These are phyloP conservation scores for Trichoderma koningii DNA, from an alignment of 2,329 filamentous ascomycete genomes.

Conservation along the genomic window DNA sequence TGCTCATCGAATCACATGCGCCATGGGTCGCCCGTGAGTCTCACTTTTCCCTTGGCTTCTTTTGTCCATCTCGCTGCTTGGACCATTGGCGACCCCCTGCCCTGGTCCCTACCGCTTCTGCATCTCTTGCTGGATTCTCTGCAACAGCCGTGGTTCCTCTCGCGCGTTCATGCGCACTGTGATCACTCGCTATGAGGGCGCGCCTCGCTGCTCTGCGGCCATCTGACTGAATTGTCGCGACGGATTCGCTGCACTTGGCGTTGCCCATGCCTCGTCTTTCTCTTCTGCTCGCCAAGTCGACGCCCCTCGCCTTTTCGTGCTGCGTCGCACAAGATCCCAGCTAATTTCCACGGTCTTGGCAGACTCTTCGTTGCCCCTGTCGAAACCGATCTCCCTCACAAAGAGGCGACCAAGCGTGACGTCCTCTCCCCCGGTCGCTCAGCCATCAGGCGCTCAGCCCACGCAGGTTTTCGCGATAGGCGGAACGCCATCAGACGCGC, in stretches of 20 bases:
- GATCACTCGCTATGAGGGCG: background rate
- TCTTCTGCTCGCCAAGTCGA: background rate
- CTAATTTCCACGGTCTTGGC: conserved; percentile 17
- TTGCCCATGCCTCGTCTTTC: background rate
- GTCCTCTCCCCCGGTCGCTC: conserved; percentile 42
- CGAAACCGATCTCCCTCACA: conserved; percentile 47
- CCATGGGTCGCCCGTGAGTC: conserved; percentile 29
- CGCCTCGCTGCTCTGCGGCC: background rate
- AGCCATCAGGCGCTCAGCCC: conserved; percentile 45
- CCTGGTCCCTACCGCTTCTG: background rate
- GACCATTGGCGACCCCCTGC: background rate
- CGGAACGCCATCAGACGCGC: conserved; percentile 33
- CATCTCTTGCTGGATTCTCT: background rate
- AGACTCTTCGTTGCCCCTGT: conserved; percentile 52
- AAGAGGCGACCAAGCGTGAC: conserved; percentile 38
- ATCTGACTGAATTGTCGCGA: background rate
- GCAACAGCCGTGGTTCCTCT: background rate
- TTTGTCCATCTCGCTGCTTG: background rate
- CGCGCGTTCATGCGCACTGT: conserved; percentile 13
- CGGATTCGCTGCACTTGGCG: background rate
- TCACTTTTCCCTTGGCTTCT: background rate
- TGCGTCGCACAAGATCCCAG: background rate
- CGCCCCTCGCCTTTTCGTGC: background rate
- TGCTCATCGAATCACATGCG: conserved; percentile 2
- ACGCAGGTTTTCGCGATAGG: conserved; percentile 39